These are phyloP conservation scores for Allomyces macrogynus DNA, from an alignment of 192 early-diverging fungal genomes.

Conservation along the genomic window DNA sequence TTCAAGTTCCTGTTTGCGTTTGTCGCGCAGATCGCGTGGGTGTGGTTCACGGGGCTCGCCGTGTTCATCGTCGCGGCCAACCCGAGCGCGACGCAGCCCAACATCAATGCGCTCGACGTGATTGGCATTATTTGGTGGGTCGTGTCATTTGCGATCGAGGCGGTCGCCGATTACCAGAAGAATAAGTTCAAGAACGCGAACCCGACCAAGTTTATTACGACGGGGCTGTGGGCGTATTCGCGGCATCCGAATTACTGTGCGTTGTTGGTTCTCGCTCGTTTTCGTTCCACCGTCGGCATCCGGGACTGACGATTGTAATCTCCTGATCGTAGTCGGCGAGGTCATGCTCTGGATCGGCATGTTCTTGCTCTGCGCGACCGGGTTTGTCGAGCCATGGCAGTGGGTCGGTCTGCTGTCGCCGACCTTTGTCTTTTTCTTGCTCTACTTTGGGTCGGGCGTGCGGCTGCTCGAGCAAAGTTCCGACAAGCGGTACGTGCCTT, in stretches of 20 bases:
- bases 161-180: constrained; percentile 27
- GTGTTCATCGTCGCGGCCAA: constrained; percentile 22
- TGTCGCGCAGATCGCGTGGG: constrained; percentile 28
- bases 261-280: not conserved
- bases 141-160: constrained; percentile 22
- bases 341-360: constrained; percentile 26
- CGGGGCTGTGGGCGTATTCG: constrained; percentile 21
- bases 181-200: constrained; percentile 19
- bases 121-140: constrained; percentile 23
- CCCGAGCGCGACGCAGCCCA: constrained; percentile 11
- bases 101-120: constrained; percentile 13
- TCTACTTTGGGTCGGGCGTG: constrained; percentile 19
- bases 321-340: constrained; percentile 19
- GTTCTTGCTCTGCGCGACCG: constrained; percentile 20
- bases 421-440: constrained; percentile 21
- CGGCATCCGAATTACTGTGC: constrained; percentile 26
- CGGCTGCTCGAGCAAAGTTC: constrained; percentile 14
- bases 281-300: not conserved
- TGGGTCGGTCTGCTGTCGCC: constrained; percentile 24
- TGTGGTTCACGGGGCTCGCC: constrained; percentile 26
- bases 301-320: too few species aligned
- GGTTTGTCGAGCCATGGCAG: constrained; percentile 24
- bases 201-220: constrained; percentile 20
- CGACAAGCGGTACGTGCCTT: constrained; percentile 18
- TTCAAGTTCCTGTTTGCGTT: constrained; percentile 19